Percentiles rank a stretch among this genome's conserved stretches.
Evolutionary conservation across 2,329 filamentous ascomycete species (phyloP).

Genomic region (Gliomastix tumulicola): DNA sequence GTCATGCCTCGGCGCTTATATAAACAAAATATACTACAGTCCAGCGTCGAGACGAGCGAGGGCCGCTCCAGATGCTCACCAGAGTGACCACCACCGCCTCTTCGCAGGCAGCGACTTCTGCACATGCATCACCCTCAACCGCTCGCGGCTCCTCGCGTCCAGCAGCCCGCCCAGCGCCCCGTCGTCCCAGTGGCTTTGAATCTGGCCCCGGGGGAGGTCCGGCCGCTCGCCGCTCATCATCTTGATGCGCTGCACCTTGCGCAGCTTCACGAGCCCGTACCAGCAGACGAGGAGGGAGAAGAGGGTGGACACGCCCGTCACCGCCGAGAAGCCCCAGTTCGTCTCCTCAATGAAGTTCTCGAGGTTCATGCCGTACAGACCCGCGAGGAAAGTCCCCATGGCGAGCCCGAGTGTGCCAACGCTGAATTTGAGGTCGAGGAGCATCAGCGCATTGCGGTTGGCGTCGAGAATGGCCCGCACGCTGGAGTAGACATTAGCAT

Average conservation of each 20-base stretch:
- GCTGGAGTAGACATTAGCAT: constrained; percentile 39
- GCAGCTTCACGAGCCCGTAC: constrained; percentile 77
- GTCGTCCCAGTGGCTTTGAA: constrained; percentile 37
- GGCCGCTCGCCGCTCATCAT: constrained; percentile 56
- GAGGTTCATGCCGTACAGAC: constrained; percentile 99
- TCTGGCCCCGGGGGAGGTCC: constrained; percentile 26
- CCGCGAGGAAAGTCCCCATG: constrained; percentile 89
- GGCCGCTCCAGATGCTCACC: too few species aligned
- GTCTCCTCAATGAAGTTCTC: constrained; percentile 98
- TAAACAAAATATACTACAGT: too few species aligned
- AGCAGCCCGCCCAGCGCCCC: constrained; percentile 42
- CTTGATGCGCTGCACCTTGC: constrained; percentile 78
- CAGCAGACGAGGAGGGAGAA: constrained; percentile 73
- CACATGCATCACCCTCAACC: constrained; percentile 43
- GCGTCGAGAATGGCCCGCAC: constrained; percentile 96
- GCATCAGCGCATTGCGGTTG: constrained; percentile 96
- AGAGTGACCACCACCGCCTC: too few species aligned
- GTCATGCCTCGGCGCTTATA: too few species aligned
- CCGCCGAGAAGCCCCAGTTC: constrained; percentile 72
- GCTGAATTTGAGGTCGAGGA: constrained; percentile 92
- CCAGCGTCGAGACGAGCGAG: too few species aligned
- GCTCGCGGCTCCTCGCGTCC: constrained; percentile 47
- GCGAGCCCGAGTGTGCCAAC: constrained; percentile 92
- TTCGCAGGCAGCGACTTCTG: too few species aligned
- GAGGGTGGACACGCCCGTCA: constrained; percentile 63